Percentiles rank a stretch among this genome's conserved stretches.
Evolutionary conservation across 768 basidiomycete species (phyloP).

Genomic region (Auricularia sp.): DNA sequence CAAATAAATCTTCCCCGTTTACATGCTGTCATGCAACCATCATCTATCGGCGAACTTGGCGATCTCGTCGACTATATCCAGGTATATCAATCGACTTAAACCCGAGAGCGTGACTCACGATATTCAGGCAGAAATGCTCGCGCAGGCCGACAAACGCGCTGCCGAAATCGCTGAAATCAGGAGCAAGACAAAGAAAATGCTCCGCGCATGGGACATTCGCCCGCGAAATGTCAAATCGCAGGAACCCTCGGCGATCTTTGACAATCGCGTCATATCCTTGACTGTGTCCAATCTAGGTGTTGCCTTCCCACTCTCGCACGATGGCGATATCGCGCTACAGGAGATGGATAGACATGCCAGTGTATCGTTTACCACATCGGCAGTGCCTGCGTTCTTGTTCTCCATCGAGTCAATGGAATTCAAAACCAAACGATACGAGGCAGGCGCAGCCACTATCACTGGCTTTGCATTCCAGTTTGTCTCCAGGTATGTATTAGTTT

Average conservation of each 20-base stretch:
- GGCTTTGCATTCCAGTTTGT: slow-evolving; percentile 82
- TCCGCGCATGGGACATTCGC: slow-evolving; percentile 64
- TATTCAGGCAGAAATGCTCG: slow-evolving; percentile 58
- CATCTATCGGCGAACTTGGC: slow-evolving; percentile 81
- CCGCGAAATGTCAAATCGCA: not conserved
- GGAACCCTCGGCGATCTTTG: slow-evolving; percentile 21
- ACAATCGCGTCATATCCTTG: slow-evolving; percentile 25
- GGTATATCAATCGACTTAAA: slow-evolving; percentile 27
- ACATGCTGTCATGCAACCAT: slow-evolving; percentile 90
- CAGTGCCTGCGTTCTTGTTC: slow-evolving; percentile 75
- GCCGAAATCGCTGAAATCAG: slow-evolving; percentile 75
- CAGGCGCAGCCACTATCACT: slow-evolving; percentile 62
- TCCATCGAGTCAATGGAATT: slow-evolving; percentile 71
- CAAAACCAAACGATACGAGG: slow-evolving; percentile 61
- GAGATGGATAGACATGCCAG: slow-evolving; percentile 25
- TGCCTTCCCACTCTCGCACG: slow-evolving; percentile 73
- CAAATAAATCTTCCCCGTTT: slow-evolving; percentile 58
- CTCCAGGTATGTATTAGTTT: slow-evolving; percentile 38
- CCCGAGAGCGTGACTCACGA: slow-evolving; percentile 7
- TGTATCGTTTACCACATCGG: slow-evolving; percentile 21
- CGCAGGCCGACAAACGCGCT: slow-evolving; percentile 64
- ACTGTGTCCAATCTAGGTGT: slow-evolving; percentile 60
- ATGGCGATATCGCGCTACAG: slow-evolving; percentile 45
- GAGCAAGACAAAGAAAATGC: slow-evolving; percentile 61
- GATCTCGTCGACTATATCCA: slow-evolving; percentile 83